A percentile compares a stretch with the other conserved stretches of the same genome.
These are phyloP conservation scores for Monotropa hypopitys DNA, from an alignment of 179 eudicot species.

Conservation along the genomic window DNA sequence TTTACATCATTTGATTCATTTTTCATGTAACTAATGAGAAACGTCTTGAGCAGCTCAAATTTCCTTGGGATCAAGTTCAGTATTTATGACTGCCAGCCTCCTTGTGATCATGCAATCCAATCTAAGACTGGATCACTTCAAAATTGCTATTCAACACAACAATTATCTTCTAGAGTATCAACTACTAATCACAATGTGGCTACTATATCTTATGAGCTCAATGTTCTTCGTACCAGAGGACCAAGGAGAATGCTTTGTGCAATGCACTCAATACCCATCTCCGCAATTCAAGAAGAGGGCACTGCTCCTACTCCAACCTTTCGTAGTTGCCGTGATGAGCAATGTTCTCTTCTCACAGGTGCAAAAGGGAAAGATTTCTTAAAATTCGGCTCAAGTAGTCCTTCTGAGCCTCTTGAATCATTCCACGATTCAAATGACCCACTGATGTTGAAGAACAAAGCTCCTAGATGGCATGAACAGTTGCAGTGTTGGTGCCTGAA, in stretches of 20 bases:
- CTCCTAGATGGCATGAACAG: slow-evolving; percentile 55
- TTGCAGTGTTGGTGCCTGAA: slow-evolving; percentile 57
- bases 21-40: neutral
- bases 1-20: slow-evolving; percentile 2
- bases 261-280: slow-evolving; percentile 32
- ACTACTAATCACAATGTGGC: slow-evolving; percentile 20
- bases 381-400: slow-evolving; percentile 4
- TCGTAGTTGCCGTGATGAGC: slow-evolving; percentile 9
- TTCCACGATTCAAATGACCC: slow-evolving; percentile 11
- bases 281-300: slow-evolving; percentile 35
- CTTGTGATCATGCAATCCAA: slow-evolving; percentile 14
- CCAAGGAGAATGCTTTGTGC: slow-evolving; percentile 48
- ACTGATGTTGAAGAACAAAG: slow-evolving; percentile 32
- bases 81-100: slow-evolving; percentile 26
- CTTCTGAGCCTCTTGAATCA: neutral
- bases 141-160: slow-evolving; percentile 17
- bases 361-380: slow-evolving; percentile 6
- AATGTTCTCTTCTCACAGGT: slow-evolving; percentile 2
- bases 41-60: slow-evolving; percentile 29
- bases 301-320: slow-evolving; percentile 33
- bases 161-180: slow-evolving; percentile 13
- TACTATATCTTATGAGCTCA: slow-evolving; percentile 40
- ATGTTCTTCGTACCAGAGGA: slow-evolving; percentile 42
- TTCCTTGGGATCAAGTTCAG: slow-evolving; percentile 45
- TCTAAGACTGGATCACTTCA: slow-evolving; percentile 11